Base-by-base conservation (phyloP, 176 grass and related monocot species). In the Typha latifolia region DNA sequence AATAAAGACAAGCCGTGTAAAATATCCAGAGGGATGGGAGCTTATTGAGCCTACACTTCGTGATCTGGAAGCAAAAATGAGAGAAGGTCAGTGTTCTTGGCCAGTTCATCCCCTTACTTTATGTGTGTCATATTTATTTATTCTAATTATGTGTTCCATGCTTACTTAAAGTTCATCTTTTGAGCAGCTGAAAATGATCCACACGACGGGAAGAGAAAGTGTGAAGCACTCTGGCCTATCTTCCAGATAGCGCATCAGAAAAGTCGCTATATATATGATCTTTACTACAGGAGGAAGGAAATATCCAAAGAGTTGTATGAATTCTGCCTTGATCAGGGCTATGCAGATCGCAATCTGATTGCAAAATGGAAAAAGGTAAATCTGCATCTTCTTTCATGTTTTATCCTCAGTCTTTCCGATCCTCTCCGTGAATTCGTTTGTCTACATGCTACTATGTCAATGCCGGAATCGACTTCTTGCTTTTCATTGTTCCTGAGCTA, bases 1-100 rank as follows among this genome's bases (percentile, higher is more conserved):
- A 78, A 87, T 97, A 84, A 97, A 97, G 88, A 92, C 88, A 12
- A 92, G 85, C 74, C 85, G 85, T 61, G 85, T 92, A 51, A 92
- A 66, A 62, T 97, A 97, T 64, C 93, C 93, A n/a, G 85, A 84
- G 67, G 93, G 88, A 70, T 97, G 93, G 88, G 83, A 74, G 49
- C 88, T 92, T 70, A 97, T 92, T 47, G 85, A 97, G 48, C 93
- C 88, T 32, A 97, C 88, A 29, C 75, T 90, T 63, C 78, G 78
- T 67, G 93, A 92, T 64, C 59, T 97, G 51, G 88, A 97, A 65
- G 88, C 88, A 49, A 92, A 97, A 65, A 92, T 97, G 93, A 86
- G 85, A 69, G 88, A 97, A 82, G 83, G 85, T 97, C 69, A 23
- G 49, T 53, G 29, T 10, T 29, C 1, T 18, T 23, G 12, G 8